These are phyloP conservation scores for Aspergillus sp. DNA, from an alignment of 2,329 filamentous ascomycete genomes.

Conservation along the genomic window DNA sequence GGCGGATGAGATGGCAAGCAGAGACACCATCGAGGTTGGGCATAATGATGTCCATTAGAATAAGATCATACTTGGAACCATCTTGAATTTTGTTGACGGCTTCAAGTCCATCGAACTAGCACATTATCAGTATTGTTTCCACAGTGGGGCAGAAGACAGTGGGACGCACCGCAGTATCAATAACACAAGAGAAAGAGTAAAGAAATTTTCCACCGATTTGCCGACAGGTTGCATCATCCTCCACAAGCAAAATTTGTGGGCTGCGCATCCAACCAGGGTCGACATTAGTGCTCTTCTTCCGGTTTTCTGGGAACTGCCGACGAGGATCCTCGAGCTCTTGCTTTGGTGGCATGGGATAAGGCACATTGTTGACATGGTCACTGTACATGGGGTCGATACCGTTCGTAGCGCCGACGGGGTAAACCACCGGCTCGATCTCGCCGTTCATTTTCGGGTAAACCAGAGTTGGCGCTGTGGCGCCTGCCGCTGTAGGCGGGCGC, in stretches of 20 bases:
- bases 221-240: slow-evolving; percentile 67
- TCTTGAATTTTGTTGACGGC: slow-evolving; percentile 80
- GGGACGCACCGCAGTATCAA: slow-evolving; percentile 57
- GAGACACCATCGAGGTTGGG: slow-evolving; percentile 92
- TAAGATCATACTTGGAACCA: slow-evolving; percentile 62
- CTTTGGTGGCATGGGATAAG: slow-evolving; percentile 72
- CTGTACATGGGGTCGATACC: slow-evolving; percentile 93
- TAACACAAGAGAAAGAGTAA: slow-evolving; percentile 59
- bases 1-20: slow-evolving; percentile 86
- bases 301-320: slow-evolving; percentile 44
- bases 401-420: slow-evolving; percentile 83
- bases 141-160: not conserved
- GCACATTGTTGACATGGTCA: slow-evolving; percentile 91
- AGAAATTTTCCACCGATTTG: slow-evolving; percentile 64
- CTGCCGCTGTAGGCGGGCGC: slow-evolving; percentile 39
- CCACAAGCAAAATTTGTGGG: slow-evolving; percentile 83
- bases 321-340: slow-evolving; percentile 47
- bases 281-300: slow-evolving; percentile 58
- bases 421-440: slow-evolving; percentile 70
- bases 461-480: slow-evolving; percentile 46
- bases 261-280: slow-evolving; percentile 62
- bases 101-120: slow-evolving; percentile 76
- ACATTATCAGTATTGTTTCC: too few relatives aligned
- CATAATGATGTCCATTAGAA: slow-evolving; percentile 96
- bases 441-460: slow-evolving; percentile 47